Evolutionary conservation across 2,329 filamentous ascomycete genomes (phyloP).

Genomic region (Trichoderma semiorbis): DNA sequence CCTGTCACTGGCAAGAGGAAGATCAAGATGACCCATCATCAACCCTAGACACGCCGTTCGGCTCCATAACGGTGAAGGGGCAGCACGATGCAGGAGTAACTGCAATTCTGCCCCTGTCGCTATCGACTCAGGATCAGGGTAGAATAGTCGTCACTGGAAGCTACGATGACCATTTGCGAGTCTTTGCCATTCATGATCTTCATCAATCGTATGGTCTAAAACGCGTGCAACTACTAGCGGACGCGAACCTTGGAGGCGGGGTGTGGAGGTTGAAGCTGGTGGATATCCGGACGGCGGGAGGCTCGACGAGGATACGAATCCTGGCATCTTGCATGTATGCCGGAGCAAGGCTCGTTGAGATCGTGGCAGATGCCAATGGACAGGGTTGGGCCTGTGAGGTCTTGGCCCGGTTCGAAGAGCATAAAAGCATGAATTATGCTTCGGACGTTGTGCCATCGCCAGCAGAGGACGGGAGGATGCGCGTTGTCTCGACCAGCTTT

Average conservation of each 20-base stretch:
- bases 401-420: conserved; percentile 72
- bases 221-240: conserved; percentile 53
- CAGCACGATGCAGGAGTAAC: conserved; percentile 80
- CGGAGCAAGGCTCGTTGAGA: conserved; percentile 64
- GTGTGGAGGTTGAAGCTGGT: conserved; percentile 82
- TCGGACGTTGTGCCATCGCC: conserved; percentile 55
- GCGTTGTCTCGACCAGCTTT: conserved; percentile 70
- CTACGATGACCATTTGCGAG: conserved; percentile 80
- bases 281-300: conserved; percentile 26
- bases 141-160: conserved; percentile 76
- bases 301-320: conserved; percentile 43
- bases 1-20: conserved; percentile 25
- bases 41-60: conserved; percentile 24
- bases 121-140: conserved; percentile 39
- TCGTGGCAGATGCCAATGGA: conserved; percentile 35
- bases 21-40: conserved; percentile 21
- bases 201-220: conserved; percentile 39
- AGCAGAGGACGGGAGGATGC: conserved; percentile 22
- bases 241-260: conserved; percentile 68
- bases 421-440: conserved; percentile 94
- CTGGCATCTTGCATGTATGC: conserved; percentile 94
- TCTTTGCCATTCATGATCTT: conserved; percentile 53
- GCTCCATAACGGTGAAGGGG: conserved; percentile 38
- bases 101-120: conserved; percentile 69
- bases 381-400: conserved; percentile 60